Base-by-base conservation (phyloP, 495 filamentous ascomycete species). In the Aspergillus asperescens region DNA sequence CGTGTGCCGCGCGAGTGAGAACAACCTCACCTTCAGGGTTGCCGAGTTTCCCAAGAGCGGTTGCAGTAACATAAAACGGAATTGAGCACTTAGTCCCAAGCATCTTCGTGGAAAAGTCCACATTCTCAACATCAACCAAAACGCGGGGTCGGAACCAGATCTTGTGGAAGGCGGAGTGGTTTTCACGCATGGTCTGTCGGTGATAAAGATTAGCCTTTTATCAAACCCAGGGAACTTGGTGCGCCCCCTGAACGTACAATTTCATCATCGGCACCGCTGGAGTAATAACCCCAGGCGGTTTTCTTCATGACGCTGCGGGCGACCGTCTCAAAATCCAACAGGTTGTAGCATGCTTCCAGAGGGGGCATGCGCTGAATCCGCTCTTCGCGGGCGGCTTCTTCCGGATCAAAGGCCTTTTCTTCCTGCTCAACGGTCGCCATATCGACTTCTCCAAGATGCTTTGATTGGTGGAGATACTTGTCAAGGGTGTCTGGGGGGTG, bases 221-320 rank as follows among this genome's bases (percentile, higher is more conserved):
- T 10, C 23, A 47, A 10, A 16, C 2, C 9, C 16, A 54, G 1
- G 7, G 18, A 42, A 7, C 20, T 15, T 0, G 19, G 16, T 15
- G 23, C 18, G n/a, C 74, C n/a, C n/a, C n/a, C n/a, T 5, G 18
- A 13, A 54, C 84, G 56, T 68, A 93, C 89, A 71, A 98, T 96
- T 71, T 97, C 93, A 63, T 98, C 93, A 65, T 98, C 93, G 0
- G 93, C 90, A 45, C 89, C 92, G 62, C 87, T 92, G 7, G 89
- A 95, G 67, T 97, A 97, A 69, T 97, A 97, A 10, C 85, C 92
- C 92, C 92, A 97, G 1, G 91, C 90, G 0, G 84, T 86, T 69
- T 87, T 92, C 77, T 94, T 95, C 92, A 96, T 95, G 28, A 92
- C 82, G 15, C 78, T 72, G 58, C 82, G 81, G 1, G 92, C 92